Conservation (phyloP, 129 eudicot genomes). For the Solidago caesia region DNA sequence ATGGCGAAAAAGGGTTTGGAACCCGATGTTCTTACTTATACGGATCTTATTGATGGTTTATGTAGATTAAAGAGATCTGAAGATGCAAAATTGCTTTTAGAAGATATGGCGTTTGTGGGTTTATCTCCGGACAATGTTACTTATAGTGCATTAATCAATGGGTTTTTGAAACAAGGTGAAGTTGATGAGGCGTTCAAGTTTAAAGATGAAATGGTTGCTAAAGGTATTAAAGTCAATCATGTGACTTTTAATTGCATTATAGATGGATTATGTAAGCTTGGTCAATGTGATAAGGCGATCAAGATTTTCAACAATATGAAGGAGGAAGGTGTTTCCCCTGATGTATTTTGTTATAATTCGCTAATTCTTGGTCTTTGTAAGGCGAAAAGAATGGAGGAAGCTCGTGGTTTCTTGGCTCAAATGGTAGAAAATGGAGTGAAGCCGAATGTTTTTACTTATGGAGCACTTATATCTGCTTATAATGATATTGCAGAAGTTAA, state of each 20-base stretch:
- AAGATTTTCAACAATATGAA: constrained; percentile 29
- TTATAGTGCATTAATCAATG: constrained; percentile 59
- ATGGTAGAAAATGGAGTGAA: constrained; percentile 40
- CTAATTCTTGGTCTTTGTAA: constrained; percentile 37
- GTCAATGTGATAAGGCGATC: constrained; percentile 26
- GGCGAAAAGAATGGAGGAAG: constrained; percentile 40
- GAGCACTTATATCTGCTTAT: constrained; percentile 38
- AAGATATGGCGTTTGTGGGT: constrained; percentile 54
- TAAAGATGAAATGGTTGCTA: constrained; percentile 33
- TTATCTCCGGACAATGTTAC: constrained; percentile 47
- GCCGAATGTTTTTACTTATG: constrained; percentile 40
- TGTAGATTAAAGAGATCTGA: constrained; percentile 53
- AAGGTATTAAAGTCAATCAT: constrained; percentile 23
- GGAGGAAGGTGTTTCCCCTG: constrained; percentile 26
- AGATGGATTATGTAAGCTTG: constrained; percentile 33
- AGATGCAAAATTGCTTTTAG: constrained; percentile 59
- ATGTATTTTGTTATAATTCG: constrained; percentile 31
- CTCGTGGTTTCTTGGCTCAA: constrained; percentile 22
- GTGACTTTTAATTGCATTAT: constrained; percentile 34
- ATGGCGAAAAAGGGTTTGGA: constrained; percentile 54
- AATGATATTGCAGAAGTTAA: constrained; percentile 32
- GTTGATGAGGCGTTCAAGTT: constrained; percentile 53
- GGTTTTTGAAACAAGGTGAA: constrained; percentile 71
- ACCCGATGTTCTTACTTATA: constrained; percentile 62
- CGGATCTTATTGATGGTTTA: constrained; percentile 57